Percentiles rank a stretch among this genome's conserved stretches.
phyloP scores from a whole-genome alignment of 139 green algal species.

The Pleodorina starrii region DNA sequence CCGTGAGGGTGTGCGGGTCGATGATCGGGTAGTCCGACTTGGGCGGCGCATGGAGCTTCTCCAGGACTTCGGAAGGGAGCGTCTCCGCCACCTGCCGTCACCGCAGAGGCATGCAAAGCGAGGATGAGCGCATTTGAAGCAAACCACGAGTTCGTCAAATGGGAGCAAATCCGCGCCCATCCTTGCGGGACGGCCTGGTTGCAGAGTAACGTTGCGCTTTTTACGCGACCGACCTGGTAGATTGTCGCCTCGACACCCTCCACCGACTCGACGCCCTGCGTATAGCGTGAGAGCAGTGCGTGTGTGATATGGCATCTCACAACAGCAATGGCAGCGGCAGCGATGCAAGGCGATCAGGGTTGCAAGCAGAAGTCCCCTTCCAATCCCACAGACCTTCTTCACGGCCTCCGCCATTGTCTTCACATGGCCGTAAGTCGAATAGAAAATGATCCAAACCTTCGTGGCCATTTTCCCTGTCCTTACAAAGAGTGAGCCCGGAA shows the following conservation, averaged over 20 bases:
- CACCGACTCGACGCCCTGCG: conserved; percentile 77
- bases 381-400: conserved; percentile 4
- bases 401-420: conserved; percentile 41
- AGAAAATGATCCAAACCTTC: conserved; percentile 50
- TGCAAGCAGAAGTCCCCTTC: not conserved
- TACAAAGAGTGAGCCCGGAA: too few species aligned
- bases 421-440: conserved; percentile 45
- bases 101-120: too few species aligned
- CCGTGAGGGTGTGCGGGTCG: conserved; percentile 60
- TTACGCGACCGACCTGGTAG: conserved; percentile 5
- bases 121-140: too few species aligned
- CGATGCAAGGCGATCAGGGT: too few species aligned
- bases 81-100: conserved; percentile 83
- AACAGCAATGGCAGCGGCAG: too few species aligned
- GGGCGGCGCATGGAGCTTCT: conserved; percentile 84
- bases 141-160: too few species aligned
- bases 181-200: too few species aligned
- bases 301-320: too few species aligned
- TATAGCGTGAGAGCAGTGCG: too few species aligned
- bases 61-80: conserved; percentile 52
- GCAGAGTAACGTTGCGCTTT: too few species aligned
- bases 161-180: too few species aligned
- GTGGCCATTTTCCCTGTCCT: conserved; percentile 12
- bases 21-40: conserved; percentile 79
- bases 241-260: conserved; percentile 66